Evolutionary conservation across 257 asterid species (phyloP).

Genomic region (Lithospermum erythrorhizon): DNA sequence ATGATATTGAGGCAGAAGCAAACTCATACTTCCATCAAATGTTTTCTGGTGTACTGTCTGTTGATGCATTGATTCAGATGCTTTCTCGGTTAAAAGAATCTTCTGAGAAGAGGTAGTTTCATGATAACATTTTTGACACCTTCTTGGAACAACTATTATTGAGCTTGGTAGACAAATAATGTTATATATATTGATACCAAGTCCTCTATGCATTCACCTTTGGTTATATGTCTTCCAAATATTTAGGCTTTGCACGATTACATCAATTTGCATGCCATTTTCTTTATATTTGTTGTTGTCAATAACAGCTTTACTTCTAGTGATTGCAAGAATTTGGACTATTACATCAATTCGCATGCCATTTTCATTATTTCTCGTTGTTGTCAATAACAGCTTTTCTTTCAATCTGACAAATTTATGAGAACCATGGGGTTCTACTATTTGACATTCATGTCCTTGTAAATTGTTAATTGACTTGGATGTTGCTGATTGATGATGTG

Average conservation of each 20-base stretch:
- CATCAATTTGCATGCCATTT: background rate
- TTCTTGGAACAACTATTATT: background rate
- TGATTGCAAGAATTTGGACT: background rate
- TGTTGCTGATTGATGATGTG: background rate
- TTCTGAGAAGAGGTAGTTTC: conserved; percentile 49
- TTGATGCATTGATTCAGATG: conserved; percentile 71
- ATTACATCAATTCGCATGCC: background rate
- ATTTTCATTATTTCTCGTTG: background rate
- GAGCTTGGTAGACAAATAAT: background rate
- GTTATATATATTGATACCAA: background rate
- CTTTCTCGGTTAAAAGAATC: conserved; percentile 81
- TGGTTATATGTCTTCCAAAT: background rate
- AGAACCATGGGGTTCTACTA: background rate
- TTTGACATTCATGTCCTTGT: too few relatives aligned
- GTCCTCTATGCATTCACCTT: background rate
- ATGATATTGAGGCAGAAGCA: conserved; percentile 75
- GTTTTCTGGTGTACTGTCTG: conserved; percentile 67
- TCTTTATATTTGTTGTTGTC: background rate
- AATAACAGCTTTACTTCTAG: background rate
- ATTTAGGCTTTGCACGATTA: background rate
- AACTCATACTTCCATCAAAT: conserved; percentile 76
- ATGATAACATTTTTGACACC: background rate
- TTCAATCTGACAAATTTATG: background rate
- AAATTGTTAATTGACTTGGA: background rate
- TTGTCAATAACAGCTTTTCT: background rate